Percentiles rank a stretch among this genome's conserved stretches.
Evolutionary conservation across 192 early-diverging fungal genomes (phyloP).

Genomic region (Coemansia sp.): DNA sequence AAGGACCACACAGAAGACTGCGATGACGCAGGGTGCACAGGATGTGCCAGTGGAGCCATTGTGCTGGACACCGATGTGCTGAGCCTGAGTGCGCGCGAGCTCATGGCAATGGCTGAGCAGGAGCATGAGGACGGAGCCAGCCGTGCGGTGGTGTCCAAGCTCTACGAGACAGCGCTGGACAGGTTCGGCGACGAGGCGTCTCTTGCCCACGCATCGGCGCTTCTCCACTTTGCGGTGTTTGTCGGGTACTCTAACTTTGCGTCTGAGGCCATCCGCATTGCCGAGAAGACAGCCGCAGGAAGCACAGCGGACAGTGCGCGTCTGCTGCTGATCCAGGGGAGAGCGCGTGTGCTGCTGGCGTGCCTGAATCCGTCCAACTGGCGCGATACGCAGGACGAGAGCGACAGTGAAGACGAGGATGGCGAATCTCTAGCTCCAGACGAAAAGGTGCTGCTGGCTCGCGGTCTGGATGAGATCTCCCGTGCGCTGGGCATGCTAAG

Average conservation of each 20-base stretch:
- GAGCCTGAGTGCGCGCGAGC: slow-evolving; percentile 30
- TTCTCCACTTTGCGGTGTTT: slow-evolving; percentile 33
- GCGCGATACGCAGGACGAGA: slow-evolving; percentile 20
- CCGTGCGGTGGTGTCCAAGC: slow-evolving; percentile 55
- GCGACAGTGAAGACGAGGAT: slow-evolving; percentile 16
- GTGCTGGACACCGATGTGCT: slow-evolving; percentile 23
- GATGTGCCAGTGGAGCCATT: slow-evolving; percentile 64
- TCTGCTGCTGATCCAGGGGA: slow-evolving; percentile 16
- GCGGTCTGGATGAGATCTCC: slow-evolving; percentile 24
- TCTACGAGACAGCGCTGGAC: slow-evolving; percentile 61
- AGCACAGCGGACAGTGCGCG: slow-evolving; percentile 2
- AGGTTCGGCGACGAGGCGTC: slow-evolving; percentile 40
- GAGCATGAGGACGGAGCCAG: slow-evolving; percentile 29
- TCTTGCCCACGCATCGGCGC: slow-evolving; percentile 22
- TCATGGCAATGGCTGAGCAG: slow-evolving; percentile 56
- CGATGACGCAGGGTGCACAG: slow-evolving; percentile 56
- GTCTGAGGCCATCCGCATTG: slow-evolving; percentile 8
- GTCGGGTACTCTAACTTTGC: slow-evolving; percentile 33
- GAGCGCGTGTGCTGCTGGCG: slow-evolving; percentile 25
- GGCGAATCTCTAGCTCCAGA: not conserved
- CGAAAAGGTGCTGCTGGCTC: slow-evolving; percentile 16
- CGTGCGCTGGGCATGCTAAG: not conserved
- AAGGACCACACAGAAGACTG: slow-evolving; percentile 58
- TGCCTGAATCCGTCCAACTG: slow-evolving; percentile 38
- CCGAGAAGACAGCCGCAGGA: slow-evolving; percentile 5